These are phyloP conservation scores for Xylaria sp. DNA, from an alignment of 2,329 filamentous ascomycete genomes.

Conservation along the genomic window DNA sequence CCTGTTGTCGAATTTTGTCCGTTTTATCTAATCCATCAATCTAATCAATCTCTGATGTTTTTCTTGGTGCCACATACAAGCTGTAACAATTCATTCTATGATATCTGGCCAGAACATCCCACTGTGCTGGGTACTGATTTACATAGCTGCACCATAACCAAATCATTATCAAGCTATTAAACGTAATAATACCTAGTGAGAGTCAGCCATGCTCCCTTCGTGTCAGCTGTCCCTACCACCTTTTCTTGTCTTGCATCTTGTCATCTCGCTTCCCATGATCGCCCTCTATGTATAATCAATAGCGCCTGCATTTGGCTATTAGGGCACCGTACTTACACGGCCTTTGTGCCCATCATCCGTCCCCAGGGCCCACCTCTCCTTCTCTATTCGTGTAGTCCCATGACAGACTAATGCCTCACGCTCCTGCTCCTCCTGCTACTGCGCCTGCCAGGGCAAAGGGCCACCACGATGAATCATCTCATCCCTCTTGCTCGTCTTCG, in stretches of 20 bases:
- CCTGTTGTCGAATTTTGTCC: slow-evolving; percentile 16
- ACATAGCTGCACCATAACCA: not conserved
- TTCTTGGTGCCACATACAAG: not conserved
- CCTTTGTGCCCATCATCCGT: not conserved
- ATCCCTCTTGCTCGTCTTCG: not conserved
- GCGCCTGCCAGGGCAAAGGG: slow-evolving; percentile 13
- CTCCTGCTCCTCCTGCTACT: slow-evolving; percentile 28
- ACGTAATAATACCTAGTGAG: not conserved
- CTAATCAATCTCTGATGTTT: slow-evolving; percentile 40
- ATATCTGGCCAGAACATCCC: not conserved
- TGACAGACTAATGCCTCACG: slow-evolving; percentile 37
- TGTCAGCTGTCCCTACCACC: not conserved
- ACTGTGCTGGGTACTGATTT: not conserved
- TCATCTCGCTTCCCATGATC: not conserved
- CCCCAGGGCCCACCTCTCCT: slow-evolving; percentile 19
- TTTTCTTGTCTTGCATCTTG: not conserved
- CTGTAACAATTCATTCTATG: not conserved
- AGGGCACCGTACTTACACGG: not conserved
- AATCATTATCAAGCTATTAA: not conserved
- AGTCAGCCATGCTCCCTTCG: not conserved
- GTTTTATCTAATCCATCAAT: slow-evolving; percentile 47
- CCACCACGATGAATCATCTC: slow-evolving; percentile 28
- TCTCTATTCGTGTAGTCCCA: slow-evolving; percentile 9
- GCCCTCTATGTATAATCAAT: slow-evolving; percentile 6
- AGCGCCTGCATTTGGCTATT: slow-evolving; percentile 7